Conservation (phyloP, 345 rosid species). For the Gossypium thurberi region DNA sequence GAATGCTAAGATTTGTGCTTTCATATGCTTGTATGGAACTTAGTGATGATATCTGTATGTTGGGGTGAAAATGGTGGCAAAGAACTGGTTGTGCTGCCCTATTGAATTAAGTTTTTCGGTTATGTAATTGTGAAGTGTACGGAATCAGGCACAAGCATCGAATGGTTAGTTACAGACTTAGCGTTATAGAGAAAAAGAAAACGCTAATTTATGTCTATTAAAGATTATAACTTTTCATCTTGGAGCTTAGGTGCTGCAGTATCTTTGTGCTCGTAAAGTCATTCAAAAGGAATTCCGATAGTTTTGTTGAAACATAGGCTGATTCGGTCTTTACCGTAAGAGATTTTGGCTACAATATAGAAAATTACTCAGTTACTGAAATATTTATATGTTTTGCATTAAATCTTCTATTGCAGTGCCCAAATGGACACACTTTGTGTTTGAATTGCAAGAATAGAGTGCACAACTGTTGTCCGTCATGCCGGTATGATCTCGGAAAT, state of each 20-base stretch:
- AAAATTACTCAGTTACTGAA: neutral
- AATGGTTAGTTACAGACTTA: neutral
- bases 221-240: neutral
- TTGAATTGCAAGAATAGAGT: slow-evolving; percentile 55
- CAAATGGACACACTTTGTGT: slow-evolving; percentile 58
- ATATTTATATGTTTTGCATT: neutral
- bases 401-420: slow-evolving; percentile 40
- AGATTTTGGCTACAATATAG: neutral
- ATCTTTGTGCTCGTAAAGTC: neutral
- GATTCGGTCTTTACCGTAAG: neutral
- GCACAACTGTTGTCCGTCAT: slow-evolving; percentile 49
- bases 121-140: neutral
- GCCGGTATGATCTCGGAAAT: slow-evolving; percentile 56
- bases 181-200: neutral
- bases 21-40: neutral
- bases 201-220: neutral
- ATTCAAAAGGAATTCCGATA: neutral
- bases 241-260: neutral
- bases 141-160: neutral
- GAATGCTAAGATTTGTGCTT: neutral
- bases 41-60: neutral
- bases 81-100: neutral
- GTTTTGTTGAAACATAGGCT: neutral
- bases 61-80: neutral
- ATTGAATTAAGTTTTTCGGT: neutral